These are phyloP conservation scores for Nakazawaea populi DNA, from an alignment of 805 yeast genomes.

Conservation along the genomic window DNA sequence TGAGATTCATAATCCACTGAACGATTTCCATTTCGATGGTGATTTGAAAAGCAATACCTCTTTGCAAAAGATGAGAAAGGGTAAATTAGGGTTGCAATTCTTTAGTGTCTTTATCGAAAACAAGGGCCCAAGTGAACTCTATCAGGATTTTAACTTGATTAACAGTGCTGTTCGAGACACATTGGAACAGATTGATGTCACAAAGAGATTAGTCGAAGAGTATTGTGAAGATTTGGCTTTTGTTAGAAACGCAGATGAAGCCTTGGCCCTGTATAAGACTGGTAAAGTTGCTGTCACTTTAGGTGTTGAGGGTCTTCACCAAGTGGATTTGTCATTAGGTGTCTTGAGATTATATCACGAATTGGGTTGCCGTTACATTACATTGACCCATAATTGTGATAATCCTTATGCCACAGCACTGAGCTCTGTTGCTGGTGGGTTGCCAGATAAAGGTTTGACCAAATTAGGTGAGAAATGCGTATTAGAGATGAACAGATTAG, in stretches of 20 bases:
- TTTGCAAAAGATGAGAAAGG: constrained; percentile 33
- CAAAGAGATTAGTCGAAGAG: constrained; percentile 35
- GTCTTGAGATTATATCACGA: constrained; percentile 43
- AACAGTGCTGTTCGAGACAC: constrained; percentile 45
- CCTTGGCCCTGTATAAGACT: constrained; percentile 26
- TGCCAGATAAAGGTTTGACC: constrained; percentile 38
- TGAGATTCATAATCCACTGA: constrained; percentile 27
- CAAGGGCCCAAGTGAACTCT: constrained; percentile 31
- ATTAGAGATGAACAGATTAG: constrained; percentile 44
- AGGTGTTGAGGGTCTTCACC: constrained; percentile 53
- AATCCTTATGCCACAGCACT: constrained; percentile 56
- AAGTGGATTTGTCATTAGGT: constrained; percentile 41
- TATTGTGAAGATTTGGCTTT: constrained; percentile 33
- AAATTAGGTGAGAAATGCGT: constrained; percentile 34
- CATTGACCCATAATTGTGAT: constrained; percentile 51
- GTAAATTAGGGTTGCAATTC: constrained; percentile 44
- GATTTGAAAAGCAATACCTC: constrained; percentile 39
- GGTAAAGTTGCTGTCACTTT: constrained; percentile 38
- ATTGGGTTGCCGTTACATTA: constrained; percentile 47
- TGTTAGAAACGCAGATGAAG: constrained; percentile 36
- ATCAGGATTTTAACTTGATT: constrained; percentile 38
- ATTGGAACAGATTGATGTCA: constrained; percentile 47
- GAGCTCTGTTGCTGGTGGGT: constrained; percentile 38
- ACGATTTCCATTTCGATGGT: constrained; percentile 33
- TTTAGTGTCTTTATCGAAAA: constrained; percentile 43